Evolutionary conservation across 2,329 filamentous ascomycete species (phyloP), one percentile per base, ranked within the genome.

Genomic region (Phialemonium atrogriseum): DNA sequence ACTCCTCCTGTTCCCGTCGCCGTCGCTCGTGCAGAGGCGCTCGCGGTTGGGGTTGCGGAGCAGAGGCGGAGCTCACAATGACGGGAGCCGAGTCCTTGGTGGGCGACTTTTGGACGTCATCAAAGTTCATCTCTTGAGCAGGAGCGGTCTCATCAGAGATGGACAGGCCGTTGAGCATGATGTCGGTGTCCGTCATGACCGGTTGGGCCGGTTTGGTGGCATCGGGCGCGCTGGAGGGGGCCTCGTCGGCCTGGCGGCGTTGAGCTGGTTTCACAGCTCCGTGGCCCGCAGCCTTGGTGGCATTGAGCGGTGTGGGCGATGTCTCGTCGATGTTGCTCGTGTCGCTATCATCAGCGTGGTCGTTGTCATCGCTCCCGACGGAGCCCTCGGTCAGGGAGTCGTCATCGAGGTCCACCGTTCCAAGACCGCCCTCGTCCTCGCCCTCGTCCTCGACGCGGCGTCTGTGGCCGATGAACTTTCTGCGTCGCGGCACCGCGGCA

Each of bases 1-100:
- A 93, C 51, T 94, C 85, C 42, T 94, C 87, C 49, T 94, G 85
- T 51, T 95, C 88, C 45, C 83, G 78, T 42, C 84, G 77, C 55
- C 84, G 79, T 43, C 77, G 71, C 41, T 91, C 83, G 32, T 73
- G 71, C 36, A 74, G 62, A 20, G 72, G 68, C 48, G 80, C 77
- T 42, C 69, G 64, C 30, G 60, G 52, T 30, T 59, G 59, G n/a
- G 58, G 56, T 28, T 58, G 55, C 14, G 55, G 27, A 27, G 59
- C 61, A 17, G 66, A 62, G 30, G 61, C 59, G 8, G 70, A 73
- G 54, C 68, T 73, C 37, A 73, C 69, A 12, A 74, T 59, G 35
- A 75, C 60, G 24, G 70, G 70, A 13, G 64, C 66, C 11, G 58
- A 49, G 7, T 61, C 53, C 43, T 61, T 66, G 27, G 58, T 46